Evolutionary conservation across 148 eudicot species (phyloP), one percentile per base, ranked within the genome.

Genomic region (Fagopyrum esculentum): DNA sequence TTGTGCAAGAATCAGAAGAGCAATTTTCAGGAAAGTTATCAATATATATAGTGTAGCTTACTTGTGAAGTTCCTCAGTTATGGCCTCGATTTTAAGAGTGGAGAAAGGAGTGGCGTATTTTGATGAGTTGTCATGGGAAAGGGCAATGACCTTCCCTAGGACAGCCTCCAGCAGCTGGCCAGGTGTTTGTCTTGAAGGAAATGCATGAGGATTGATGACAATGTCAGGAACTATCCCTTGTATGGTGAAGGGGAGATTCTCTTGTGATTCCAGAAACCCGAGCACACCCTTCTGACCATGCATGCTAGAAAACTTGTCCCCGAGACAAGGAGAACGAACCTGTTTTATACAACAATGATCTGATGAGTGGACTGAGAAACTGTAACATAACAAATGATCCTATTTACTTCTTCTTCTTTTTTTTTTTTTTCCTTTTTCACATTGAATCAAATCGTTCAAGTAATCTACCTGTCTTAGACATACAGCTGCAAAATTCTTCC

Each of bases 261-360:
- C 97, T 57, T 92, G 97, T 2, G 89, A 82, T 77, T 95, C 99
- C 71, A 95, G 71, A 78, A 79, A 90, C 71, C 99, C 99, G 17
- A 95, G 83, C 60, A 95, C 99, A 73, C 99, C 97, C 82, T 94
- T 94, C 74, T 94, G 98, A 60, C 98, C 98, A 70, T 94, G 98
- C 98, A 94, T 94, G 81, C 91, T 89, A 0, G 99, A 90, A 74
- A 95, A 95, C 78, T 95, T 95, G 83, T 92, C 99, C 15, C 99
- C 99, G 48, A 95, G 96, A 74, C 93, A 85, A 4, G 99, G 99
- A 13, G 86, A 80, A 43, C 99, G 96, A 81, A 92, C 92, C 99
- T 95, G 82, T 57, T 77, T 46, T 46, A 74, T 55, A 29, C 45
- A 40, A 66, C 71, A 64, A 12, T 7, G 6, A 29, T 5, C 47